Base-by-base conservation (phyloP, 2,329 filamentous ascomycete genomes). In the Xylariaceae sp. region DNA sequence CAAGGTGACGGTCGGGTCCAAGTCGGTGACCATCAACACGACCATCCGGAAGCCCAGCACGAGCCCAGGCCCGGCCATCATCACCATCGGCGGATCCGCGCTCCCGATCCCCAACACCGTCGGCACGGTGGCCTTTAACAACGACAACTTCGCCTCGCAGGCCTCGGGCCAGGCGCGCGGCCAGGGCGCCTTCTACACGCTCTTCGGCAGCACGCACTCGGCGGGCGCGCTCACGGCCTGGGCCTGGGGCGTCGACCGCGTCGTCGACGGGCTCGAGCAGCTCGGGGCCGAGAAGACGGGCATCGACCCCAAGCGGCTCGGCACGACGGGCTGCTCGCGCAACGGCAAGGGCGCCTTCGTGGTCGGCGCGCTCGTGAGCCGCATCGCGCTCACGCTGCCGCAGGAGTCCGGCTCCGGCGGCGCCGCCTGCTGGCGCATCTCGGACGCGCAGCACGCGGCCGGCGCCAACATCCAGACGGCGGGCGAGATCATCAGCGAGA, bases 281-380 rank as follows among this genome's bases (percentile, higher is more conserved):
- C 61, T 71, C 29, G 63, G 64, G 11, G 52, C 59, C 12, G 56
- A 55, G 9, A 67, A 65, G 15, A 63, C 67, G 3, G 63, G 64
- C 27, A 78, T 81, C 54, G 67, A 76, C 56, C 50, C 66, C 16
- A 64, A 55, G 26, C 63, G 62, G 3, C 58, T 76, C 14, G 77
- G 73, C 33, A 75, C 80, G 2, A 81, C 76, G 11, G 78, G 78
- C 4, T 82, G 77, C 65, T 80, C 74, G 37, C 71, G 77, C 28
- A 78, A 81, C 59, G 77, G 76, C 40, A 81, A 81, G 62, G 77
- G 77, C 9, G 76, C 77, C 19, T 70, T 81, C 46, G 64, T 81
- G n/a, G 73, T 70, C 4, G 76, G 75, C 12, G 76, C 77, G 2
- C 64, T 81, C 15, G 74, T 76, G 43, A 55, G 65, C 38, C 74